Base-by-base conservation (phyloP, 2,329 filamentous ascomycete species). In the Torrubiellomyces zombiae region DNA sequence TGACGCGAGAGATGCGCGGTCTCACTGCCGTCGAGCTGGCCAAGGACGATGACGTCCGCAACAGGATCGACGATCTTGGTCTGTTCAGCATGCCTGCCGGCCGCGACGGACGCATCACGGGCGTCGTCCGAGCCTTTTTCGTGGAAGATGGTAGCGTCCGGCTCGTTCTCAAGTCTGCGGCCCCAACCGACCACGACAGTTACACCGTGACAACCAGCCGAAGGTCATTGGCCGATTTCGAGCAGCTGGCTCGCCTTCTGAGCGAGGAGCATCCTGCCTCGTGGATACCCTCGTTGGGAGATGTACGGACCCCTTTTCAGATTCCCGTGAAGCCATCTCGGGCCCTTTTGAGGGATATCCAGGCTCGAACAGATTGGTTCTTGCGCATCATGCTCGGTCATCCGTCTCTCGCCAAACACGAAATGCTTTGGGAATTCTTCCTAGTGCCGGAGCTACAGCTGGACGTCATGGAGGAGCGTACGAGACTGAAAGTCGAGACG, bases 391-490 rank as follows among this genome's bases (percentile, higher is more conserved):
- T 98, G 34, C 63, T 98, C 14, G 63, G 69, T 7, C 89, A 98
- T 43, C 78, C 86, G 4, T 95, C 89, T 0, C 94, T 98, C 44
- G 69, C 82, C 1, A 93, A 81, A 1, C 91, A 98, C 43, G 89
- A 98, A 54, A 82, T 95, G 47, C 64, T 98, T 3, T 98, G 89
- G 91, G 89, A 98, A 41, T 98, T 98, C 53, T 93, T 98, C 51
- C 64, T 98, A 1, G 85, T 98, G 9, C 89, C 89, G 2, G 89
- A 98, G 38, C 70, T 98, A 24, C 81, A 93, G 44, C 67, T 80
- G 0, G 73, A 82, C 12, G 82, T 85, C 68, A 86, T 95, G 63
- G 76, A 80, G 26, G 76, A 92, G 47, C 71, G 89, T 24, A 92
- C 80, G 34, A 72, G 73, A 28, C 70, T 83, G 32, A 98, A 98